Conservation (phyloP, 345 rosid genomes). For the Physaria fendleri region DNA sequence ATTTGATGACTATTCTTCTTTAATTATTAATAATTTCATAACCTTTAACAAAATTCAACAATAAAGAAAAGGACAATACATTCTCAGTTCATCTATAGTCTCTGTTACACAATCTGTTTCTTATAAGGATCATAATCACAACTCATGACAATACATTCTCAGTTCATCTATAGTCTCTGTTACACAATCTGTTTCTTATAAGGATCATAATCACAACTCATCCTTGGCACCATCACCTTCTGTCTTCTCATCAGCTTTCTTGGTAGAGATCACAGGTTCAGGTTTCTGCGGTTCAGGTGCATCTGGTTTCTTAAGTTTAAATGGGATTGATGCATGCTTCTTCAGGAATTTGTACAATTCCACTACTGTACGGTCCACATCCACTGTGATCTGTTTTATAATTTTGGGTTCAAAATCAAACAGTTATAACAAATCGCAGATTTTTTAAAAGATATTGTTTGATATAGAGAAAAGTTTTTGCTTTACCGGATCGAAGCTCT, state of each 20-base stretch:
- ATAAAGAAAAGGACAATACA: background rate
- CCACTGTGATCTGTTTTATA: slow-evolving; percentile 64
- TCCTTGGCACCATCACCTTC: slow-evolving; percentile 44
- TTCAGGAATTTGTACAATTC: slow-evolving; percentile 84
- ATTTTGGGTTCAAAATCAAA: background rate
- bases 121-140: slow-evolving; percentile 40
- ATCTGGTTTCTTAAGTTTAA: slow-evolving; percentile 80
- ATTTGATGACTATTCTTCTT: too few species aligned
- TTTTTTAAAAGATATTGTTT: background rate
- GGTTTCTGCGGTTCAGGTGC: slow-evolving; percentile 23
- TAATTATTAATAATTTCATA: too few species aligned
- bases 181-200: slow-evolving; percentile 4
- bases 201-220: slow-evolving; percentile 60
- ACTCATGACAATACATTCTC: slow-evolving; percentile 40
- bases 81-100: slow-evolving; percentile 18
- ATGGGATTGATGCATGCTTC: slow-evolving; percentile 86
- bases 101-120: slow-evolving; percentile 1
- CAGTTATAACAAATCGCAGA: background rate
- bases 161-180: slow-evolving; percentile 14
- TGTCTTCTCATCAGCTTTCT: slow-evolving; percentile 18
- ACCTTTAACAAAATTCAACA: slow-evolving; percentile 13
- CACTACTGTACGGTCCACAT: slow-evolving; percentile 85
- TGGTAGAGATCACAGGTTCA: slow-evolving; percentile 24
- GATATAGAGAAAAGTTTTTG: slow-evolving; percentile 4
- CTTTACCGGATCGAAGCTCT: slow-evolving; percentile 95